Base-by-base conservation (phyloP, 2,329 filamentous ascomycete genomes). In the Microdochium paspali region DNA sequence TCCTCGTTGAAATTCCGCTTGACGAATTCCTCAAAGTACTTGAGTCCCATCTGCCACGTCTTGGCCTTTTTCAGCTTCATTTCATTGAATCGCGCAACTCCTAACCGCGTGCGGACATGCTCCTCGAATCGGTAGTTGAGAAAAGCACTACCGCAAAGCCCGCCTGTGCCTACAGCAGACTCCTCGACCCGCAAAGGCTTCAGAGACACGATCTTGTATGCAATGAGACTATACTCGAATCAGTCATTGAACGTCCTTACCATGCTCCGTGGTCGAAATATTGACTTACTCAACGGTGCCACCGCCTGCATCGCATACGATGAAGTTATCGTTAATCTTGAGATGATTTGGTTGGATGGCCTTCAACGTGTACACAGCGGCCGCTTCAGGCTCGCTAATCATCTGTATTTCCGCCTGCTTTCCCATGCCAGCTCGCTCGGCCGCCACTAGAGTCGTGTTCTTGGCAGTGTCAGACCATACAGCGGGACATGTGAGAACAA, bases 401-500 rank as follows among this genome's bases (percentile, higher is more conserved):
- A 90, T 83, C 66, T 87, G 83, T 52, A 90, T 79, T 48, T 85
- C 78, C 35, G 79, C 77, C 48, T 77, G 76, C 2, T 70, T 76
- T 4, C 86, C 87, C 83, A 91, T 88, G 3, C 87, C 87, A 0
- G 87, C 87, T 49, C 81, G 72, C 66, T 90, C 84, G 10, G 87
- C 87, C 5, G 87, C 87, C 59, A 85, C 79, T 44, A 90, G 66
- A 2, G 87, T 91, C 5, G 85, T 86, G 62, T 89, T 87, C 68
- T 90, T 91, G n/a, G 87, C 87, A 0, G 84, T 79, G 61, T 93
- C 87, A 23, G 82, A 87, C 87, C 87, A 93, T 7, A 91, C 85
- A 7, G 87, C 87, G 7, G 87, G 87, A 46, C 86, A 87, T 1
- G 87, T 91, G 47, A 93, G 71, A 44, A 91, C 85, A 56, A 87